Conservation (phyloP, 106 monocot genomes). For the Dendrobium chrysotoxum region DNA sequence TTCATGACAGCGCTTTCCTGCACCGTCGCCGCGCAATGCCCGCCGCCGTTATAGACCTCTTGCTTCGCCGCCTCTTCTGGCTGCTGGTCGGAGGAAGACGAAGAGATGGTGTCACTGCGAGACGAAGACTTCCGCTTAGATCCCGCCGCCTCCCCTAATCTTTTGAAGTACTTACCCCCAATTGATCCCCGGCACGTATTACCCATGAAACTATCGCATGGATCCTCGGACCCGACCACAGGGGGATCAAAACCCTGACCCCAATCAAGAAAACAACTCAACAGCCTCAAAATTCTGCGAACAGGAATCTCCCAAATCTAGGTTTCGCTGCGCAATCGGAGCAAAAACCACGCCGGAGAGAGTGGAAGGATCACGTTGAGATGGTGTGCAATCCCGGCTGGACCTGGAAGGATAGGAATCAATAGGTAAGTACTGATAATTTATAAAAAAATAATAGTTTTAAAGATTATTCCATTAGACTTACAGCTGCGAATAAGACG, state of each 20-base stretch:
- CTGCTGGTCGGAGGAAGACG: not conserved
- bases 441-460: not conserved
- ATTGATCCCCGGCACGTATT: conserved; percentile 63
- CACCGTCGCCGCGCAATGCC: not conserved
- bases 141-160: conserved; percentile 9
- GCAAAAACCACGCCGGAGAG: not conserved
- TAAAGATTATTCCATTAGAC: too few relatives aligned
- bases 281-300: not conserved
- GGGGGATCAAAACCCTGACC: not conserved
- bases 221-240: not conserved
- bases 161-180: conserved; percentile 9
- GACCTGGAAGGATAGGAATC: not conserved
- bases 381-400: not conserved
- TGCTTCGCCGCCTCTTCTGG: not conserved
- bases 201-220: conserved; percentile 51
- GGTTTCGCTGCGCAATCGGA: not conserved
- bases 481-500: too few relatives aligned
- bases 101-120: not conserved
- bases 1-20: conserved; percentile 1
- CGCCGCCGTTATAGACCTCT: not conserved
- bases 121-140: conserved; percentile 4
- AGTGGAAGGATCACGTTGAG: not conserved
- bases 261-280: not conserved
- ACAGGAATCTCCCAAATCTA: not conserved
- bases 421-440: not conserved